Evolutionary conservation across 2,329 filamentous ascomycete genomes (phyloP).

Genomic region (Canariomyces notabilis): DNA sequence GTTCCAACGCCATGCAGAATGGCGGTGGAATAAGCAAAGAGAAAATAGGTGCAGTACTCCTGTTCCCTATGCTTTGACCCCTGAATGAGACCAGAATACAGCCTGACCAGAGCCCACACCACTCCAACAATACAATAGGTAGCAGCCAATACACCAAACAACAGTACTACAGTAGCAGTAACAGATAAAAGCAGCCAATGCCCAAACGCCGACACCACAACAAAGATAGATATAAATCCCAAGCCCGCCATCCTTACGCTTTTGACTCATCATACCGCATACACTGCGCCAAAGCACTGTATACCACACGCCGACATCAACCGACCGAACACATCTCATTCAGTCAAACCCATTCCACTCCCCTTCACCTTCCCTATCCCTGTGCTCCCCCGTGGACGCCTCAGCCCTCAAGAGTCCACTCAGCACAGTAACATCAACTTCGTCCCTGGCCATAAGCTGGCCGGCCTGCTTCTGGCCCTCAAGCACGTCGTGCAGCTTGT

Average conservation of each 20-base stretch:
- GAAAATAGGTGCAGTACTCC: too few species aligned
- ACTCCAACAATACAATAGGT: background rate
- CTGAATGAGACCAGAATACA: background rate
- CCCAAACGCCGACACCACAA: background rate
- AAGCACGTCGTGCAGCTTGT: slow-evolving; percentile 76
- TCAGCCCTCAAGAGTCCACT: slow-evolving; percentile 37
- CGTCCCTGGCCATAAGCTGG: slow-evolving; percentile 57
- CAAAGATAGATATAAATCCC: background rate
- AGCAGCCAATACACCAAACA: background rate
- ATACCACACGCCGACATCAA: too few species aligned
- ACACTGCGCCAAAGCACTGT: background rate
- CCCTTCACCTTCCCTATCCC: background rate
- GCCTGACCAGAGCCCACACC: background rate
- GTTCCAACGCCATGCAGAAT: too few species aligned
- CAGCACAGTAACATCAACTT: slow-evolving; percentile 59
- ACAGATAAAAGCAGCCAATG: slow-evolving; percentile 22
- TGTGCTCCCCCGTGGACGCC: slow-evolving; percentile 1
- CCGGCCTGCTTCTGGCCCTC: slow-evolving; percentile 69
- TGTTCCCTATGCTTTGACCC: slow-evolving; percentile 1
- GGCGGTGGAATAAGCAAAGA: too few species aligned
- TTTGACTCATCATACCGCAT: background rate
- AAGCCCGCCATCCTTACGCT: background rate
- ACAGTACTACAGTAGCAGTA: background rate
- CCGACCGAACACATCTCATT: background rate
- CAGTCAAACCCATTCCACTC: slow-evolving; percentile 15